Conservation (phyloP, 345 rosid species). For the Salix exigua region DNA sequence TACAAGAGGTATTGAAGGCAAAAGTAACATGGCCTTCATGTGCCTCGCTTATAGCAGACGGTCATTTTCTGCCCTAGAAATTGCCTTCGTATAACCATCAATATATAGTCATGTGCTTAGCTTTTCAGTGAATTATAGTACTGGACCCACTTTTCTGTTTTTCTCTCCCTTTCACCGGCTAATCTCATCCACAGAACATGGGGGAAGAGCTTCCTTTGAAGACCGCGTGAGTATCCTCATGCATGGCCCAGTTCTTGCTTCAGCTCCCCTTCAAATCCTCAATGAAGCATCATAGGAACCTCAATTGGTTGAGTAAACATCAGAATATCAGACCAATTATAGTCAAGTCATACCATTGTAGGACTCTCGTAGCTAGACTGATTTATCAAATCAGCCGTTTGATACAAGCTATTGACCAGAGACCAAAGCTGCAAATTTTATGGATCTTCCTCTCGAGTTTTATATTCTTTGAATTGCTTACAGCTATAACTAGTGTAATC, state of each 20-base stretch:
- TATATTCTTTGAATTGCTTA: background rate
- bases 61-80: constrained; percentile 14
- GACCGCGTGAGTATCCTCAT: background rate
- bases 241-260: background rate
- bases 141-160: constrained; percentile 15
- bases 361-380: background rate
- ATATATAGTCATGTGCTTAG: background rate
- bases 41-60: background rate
- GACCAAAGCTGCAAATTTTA: background rate
- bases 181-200: constrained; percentile 23
- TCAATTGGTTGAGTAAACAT: background rate
- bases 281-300: background rate
- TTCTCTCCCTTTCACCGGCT: background rate
- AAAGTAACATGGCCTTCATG: constrained; percentile 25
- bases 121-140: constrained; percentile 11
- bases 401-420: background rate
- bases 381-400: background rate
- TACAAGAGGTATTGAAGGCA: background rate
- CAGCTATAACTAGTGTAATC: background rate
- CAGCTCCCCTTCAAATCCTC: background rate
- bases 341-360: background rate
- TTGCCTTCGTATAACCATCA: background rate
- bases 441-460: background rate
- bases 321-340: background rate
- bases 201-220: background rate